These are phyloP conservation scores for Ochromonas danica DNA, from an alignment of 108 stramenopile species.

Conservation along the genomic window DNA sequence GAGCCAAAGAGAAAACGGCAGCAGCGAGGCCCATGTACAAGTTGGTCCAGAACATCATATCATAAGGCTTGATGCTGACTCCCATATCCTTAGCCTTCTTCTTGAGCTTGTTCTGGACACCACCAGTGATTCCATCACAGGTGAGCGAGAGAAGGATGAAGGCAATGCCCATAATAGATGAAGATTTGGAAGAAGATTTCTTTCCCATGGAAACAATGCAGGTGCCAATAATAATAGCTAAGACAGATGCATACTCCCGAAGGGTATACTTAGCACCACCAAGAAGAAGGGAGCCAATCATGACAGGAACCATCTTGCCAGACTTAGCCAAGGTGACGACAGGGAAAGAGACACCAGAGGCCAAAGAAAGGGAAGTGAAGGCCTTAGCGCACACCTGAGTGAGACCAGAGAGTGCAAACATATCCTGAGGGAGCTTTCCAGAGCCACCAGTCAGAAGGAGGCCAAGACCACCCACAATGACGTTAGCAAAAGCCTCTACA, in stretches of 20 bases:
- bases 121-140: conserved; percentile 28
- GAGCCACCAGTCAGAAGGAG: conserved; percentile 75
- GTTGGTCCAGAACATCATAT: conserved; percentile 92
- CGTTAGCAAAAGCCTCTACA: conserved; percentile 78
- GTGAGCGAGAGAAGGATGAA: conserved; percentile 61
- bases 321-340: conserved; percentile 81
- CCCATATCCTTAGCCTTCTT: conserved; percentile 75
- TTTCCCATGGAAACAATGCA: conserved; percentile 83
- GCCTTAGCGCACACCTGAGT: conserved; percentile 85
- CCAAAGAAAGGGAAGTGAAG: conserved; percentile 76
- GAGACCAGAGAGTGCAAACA: conserved; percentile 81
- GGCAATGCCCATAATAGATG: conserved; percentile 67
- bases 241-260: conserved; percentile 81
- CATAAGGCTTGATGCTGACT: conserved; percentile 83
- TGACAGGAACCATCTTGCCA: conserved; percentile 91
- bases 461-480: conserved; percentile 76
- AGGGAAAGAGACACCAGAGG: conserved; percentile 77
- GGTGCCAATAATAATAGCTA: conserved; percentile 81
- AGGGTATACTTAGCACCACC: conserved; percentile 77
- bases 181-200: conserved; percentile 64
- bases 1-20: conserved; percentile 62
- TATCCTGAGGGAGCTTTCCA: conserved; percentile 68
- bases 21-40: conserved; percentile 80
- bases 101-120: conserved; percentile 84
- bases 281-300: conserved; percentile 75